Evolutionary conservation across 345 rosid species (phyloP).

Genomic region (Raphanus sativus): DNA sequence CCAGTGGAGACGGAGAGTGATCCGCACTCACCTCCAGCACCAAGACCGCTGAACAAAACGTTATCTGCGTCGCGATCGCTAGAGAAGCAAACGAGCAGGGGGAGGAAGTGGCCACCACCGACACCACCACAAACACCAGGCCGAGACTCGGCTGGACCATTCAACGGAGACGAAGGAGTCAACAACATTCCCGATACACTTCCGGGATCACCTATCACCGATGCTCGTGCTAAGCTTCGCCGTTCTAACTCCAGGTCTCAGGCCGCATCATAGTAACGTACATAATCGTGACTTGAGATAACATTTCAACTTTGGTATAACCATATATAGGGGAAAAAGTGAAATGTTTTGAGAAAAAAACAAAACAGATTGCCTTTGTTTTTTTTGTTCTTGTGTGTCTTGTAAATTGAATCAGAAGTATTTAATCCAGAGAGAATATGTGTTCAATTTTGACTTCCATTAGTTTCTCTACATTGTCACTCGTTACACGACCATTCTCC

Average conservation of each 20-base stretch:
- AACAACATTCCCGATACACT: slow-evolving; percentile 15
- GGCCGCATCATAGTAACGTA: slow-evolving; percentile 31
- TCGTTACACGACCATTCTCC: neutral
- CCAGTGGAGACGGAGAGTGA: slow-evolving; percentile 28
- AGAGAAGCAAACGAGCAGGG: slow-evolving; percentile 39
- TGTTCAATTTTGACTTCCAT: slow-evolving; percentile 7
- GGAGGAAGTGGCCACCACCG: slow-evolving; percentile 40
- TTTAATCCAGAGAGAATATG: slow-evolving; percentile 29
- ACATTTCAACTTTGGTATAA: neutral
- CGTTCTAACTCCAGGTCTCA: slow-evolving; percentile 40
- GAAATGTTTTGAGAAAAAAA: neutral
- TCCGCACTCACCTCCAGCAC: slow-evolving; percentile 18
- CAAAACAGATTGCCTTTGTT: slow-evolving; percentile 13
- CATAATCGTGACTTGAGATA: slow-evolving; percentile 21
- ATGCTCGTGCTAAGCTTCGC: slow-evolving; percentile 50
- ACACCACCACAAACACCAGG: slow-evolving; percentile 28
- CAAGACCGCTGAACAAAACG: slow-evolving; percentile 23
- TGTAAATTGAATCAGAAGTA: slow-evolving; percentile 38
- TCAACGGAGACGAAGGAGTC: slow-evolving; percentile 31
- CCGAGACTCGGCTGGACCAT: slow-evolving; percentile 34
- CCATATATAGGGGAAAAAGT: slow-evolving; percentile 10
- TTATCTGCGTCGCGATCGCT: slow-evolving; percentile 20
- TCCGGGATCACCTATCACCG: slow-evolving; percentile 35
- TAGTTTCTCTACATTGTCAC: slow-evolving; percentile 29
- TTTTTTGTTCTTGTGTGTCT: neutral